Conservation (phyloP, 2,329 filamentous ascomycete species). For the Botrytis deweyae region DNA sequence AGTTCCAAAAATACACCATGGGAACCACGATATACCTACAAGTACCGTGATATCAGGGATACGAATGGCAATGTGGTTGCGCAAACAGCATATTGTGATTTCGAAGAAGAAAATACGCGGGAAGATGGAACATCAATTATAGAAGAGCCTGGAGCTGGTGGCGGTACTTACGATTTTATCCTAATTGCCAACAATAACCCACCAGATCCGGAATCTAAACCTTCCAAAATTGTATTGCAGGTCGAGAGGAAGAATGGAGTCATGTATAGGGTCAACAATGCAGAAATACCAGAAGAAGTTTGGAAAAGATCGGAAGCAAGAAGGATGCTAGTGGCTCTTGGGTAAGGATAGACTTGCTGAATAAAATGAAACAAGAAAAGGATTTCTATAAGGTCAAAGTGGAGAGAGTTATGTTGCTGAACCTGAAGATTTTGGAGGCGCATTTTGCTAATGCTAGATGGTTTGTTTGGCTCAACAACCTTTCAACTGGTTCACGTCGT, state of each 20-base stretch:
- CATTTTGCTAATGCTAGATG: background rate
- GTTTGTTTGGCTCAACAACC: background rate
- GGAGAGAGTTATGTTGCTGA: background rate
- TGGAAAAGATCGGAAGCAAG: background rate
- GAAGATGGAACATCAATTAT: background rate
- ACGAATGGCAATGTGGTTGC: background rate
- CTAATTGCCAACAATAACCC: background rate
- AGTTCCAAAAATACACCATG: background rate
- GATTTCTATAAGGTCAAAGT: background rate
- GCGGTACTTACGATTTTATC: background rate
- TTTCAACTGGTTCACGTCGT: background rate
- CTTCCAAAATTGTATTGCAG: background rate
- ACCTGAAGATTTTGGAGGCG: background rate
- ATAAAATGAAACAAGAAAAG: background rate
- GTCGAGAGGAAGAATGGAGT: background rate
- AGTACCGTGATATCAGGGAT: background rate
- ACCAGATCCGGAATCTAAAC: background rate
- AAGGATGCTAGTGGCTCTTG: background rate
- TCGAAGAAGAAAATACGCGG: background rate
- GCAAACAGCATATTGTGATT: background rate
- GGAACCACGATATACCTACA: background rate
- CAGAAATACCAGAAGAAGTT: constrained; percentile 2
- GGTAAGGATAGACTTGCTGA: background rate
- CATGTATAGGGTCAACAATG: background rate
- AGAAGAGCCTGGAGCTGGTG: background rate